phyloP scores from a whole-genome alignment of 495 filamentous ascomycete species.

The Lasiosphaeris hirsuta region DNA sequence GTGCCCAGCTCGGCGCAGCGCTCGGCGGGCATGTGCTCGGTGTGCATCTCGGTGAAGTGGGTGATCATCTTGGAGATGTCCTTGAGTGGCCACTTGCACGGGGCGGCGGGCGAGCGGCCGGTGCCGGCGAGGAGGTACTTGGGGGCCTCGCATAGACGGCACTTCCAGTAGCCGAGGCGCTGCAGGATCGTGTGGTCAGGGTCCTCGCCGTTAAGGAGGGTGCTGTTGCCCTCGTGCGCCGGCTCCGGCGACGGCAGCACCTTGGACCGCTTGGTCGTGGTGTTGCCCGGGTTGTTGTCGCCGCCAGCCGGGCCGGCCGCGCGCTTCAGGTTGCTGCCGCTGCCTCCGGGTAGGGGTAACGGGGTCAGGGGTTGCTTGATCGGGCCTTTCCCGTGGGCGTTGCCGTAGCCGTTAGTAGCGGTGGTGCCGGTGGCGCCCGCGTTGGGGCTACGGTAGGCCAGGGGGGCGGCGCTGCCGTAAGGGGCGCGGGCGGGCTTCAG shows the following conservation, averaged over 20 bases:
- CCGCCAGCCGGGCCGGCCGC: background rate
- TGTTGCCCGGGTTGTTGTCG: background rate
- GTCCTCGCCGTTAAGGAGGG: background rate
- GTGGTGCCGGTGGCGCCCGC: background rate
- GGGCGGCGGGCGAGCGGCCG: conserved; percentile 39
- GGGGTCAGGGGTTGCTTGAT: no score
- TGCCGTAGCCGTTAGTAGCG: no score
- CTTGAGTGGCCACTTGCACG: conserved; percentile 47
- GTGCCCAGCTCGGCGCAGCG: conserved; percentile 39
- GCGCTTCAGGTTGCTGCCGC: no score
- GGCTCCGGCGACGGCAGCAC: background rate
- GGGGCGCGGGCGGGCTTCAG: background rate
- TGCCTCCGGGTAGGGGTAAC: no score
- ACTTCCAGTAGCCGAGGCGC: conserved; percentile 45
- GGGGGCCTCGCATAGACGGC: conserved; percentile 38
- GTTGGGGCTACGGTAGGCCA: background rate
- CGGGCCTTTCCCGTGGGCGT: no score
- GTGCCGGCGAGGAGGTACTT: conserved; percentile 39
- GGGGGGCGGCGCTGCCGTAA: background rate
- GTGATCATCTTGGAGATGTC: conserved; percentile 46
- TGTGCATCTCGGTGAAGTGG: conserved; percentile 44
- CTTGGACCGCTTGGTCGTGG: background rate
- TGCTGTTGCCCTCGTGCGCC: conserved; percentile 1
- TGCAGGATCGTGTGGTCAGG: conserved; percentile 23
- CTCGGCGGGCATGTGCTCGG: conserved; percentile 35